Evolutionary conservation across 2,329 filamentous ascomycete genomes (phyloP), one percentile per base, ranked within the genome.

Genomic region (Bipolaris zeicola): DNA sequence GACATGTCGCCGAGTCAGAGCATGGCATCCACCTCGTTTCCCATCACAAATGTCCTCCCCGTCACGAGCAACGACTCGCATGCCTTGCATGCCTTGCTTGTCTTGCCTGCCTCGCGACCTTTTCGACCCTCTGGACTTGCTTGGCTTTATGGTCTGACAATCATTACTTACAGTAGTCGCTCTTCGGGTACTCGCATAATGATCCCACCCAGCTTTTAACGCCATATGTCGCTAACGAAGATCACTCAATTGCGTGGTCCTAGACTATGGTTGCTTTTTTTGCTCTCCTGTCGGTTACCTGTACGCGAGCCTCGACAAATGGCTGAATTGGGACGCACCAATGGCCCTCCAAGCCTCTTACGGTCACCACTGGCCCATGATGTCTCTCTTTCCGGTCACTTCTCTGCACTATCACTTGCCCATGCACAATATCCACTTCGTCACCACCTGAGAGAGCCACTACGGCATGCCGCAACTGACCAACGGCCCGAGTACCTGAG

Each of bases 111-210:
- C 20, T 39, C 18, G 20, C 38, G 14, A 22, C 5, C 38, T 10
- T 41, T 10, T 24, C 11, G 38, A 20, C 20, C 11, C n/a, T 28
- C 49, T 52, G 13, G 26, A 16, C 52, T 43, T 41, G 52, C 52
- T 43, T 41, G 52, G 50, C 44, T 31, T 39, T 37, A 33, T 50
- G 31, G 50, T 43, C 38, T 47, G 49, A 45, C 49, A 49, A 48
- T 48, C 49, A 45, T 52, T 52, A 6, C 42, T 47, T 14, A 46
- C 37, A 28, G 26, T 28, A 28, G 26, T 28, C 26, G 8, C 53
- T 20, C 53, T 31, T 42, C 49, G 43, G 49, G 53, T 47, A 43
- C 26, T 31, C 52, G 53, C 53, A 52, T 56, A 50, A 41, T 39
- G 49, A 52, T 52, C 42, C 43, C 47, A 41, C 42, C 11, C 28